Evolutionary conservation across 2,329 filamentous ascomycete species (phyloP), one percentile per base, ranked within the genome.

Genomic region (Fusarium nelsonii): DNA sequence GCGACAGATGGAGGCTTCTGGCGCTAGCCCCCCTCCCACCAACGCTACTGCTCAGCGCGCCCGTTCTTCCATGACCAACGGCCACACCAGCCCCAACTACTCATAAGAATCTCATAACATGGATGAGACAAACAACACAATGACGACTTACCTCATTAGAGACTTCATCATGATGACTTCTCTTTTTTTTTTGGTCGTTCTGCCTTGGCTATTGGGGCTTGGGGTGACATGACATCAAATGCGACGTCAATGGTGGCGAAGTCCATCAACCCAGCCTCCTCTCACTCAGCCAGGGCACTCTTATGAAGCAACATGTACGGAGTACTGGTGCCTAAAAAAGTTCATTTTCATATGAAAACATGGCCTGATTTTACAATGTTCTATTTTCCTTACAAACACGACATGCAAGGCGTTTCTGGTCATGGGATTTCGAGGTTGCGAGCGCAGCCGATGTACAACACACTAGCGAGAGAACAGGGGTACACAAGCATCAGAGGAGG

Each of bases 1-100:
- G 81, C 82, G 84, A 58, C 88, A 90, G 76, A 89, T 91, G 86
- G 87, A 90, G 65, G 81, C 82, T 6, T 81, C 83, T 12, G 81
- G 84, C 2, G 72, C 74, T 28, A 65, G 62, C 33, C 59, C 64
- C 11, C 45, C 68, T 32, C 52, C 68, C 20, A 34, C 41, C 41
- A 62, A 57, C 43, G 53, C 68, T 44, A 60, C 68, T 46, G 51
- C 68, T 37, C 45, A 50, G 12, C 57, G 68, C 14, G 49, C 58
- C 14, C 63, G 34, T 15, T 65, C 70, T 3, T 57, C 72, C 12
- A 65, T 70, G 63, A 72, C 74, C 49, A 80, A 81, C 44, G 79
- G 79, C 16, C 48, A 66, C 30, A 51, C 55, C 7, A 66, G 60
- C 40, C 68, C 69, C 10, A 63, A 73, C 9, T 69, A 70, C 43